Base-by-base conservation (phyloP, 768 basidiomycete genomes). In the Saitozyma podzolica region DNA sequence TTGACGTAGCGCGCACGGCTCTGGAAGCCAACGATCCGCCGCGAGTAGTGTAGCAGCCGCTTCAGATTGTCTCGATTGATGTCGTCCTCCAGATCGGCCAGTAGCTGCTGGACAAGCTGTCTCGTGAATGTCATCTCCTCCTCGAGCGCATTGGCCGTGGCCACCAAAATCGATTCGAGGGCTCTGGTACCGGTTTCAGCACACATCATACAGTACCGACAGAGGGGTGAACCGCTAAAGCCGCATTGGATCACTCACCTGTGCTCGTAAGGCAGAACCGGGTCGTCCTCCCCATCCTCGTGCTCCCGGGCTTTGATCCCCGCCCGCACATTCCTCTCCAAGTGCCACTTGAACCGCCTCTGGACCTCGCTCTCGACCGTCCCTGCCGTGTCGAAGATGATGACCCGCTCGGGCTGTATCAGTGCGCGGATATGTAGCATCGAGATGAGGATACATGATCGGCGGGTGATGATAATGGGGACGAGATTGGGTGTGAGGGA, bases 41-140 rank as follows among this genome's bases (percentile, higher is more conserved):
- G 85, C 3, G 92, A 94, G 80, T 95, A 96, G 77, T 96, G 91
- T 40, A 98, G 83, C 17, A 98, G 82, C 19, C 90, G 85, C 76
- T 91, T 92, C 78, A 98, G 91, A 58, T 92, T 90, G 80, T 96
- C 94, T 47, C 92, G 88, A 75, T 95, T 91, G 70, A 97, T 96
- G 73, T 94, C 89, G 63, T 92, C 91, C 75, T 98, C 95, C 55
- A 98, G 84, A 78, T 95, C 94, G 16, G 90, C 90, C 40, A 98
- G 83, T 9, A 98, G 83, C 4, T 91, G 89, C 56, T 90, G 90
- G 56, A 97, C 90, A 43, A 96, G 86, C 65, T 89, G 89, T 41
- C 94, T 63, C 56, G 92, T 91, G 75, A 94, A 94, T 13, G 89
- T 89, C 89, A 97, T 90, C 81, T 98, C 95, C 40, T 92, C 92